Conservation (phyloP, 78 protist species). For the Dictyostelium firmibasis region DNA sequence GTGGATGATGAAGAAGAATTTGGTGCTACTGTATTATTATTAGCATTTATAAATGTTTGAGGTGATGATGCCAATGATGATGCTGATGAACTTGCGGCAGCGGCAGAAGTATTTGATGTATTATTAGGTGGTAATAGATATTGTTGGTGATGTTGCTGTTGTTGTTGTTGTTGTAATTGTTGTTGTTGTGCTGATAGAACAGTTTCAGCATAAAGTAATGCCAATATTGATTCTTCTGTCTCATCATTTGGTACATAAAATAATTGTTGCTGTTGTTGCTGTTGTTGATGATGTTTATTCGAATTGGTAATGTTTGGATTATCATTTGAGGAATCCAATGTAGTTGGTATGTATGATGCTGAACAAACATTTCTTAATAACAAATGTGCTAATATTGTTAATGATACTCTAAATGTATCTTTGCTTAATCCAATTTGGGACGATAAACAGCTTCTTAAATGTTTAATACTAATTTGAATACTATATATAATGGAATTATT, state of each 20-base stretch:
- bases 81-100: neutral
- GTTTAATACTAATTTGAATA: constrained; percentile 12
- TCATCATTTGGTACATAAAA: constrained; percentile 51
- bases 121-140: neutral
- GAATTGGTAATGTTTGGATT: neutral
- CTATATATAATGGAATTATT: constrained; percentile 5
- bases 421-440: constrained; percentile 9
- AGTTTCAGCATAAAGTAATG: constrained; percentile 16
- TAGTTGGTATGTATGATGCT: neutral
- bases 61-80: neutral
- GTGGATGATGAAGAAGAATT: neutral
- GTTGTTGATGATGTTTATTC: neutral
- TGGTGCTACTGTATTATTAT: neutral
- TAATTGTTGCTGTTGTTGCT: neutral
- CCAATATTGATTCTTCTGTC: constrained; percentile 31
- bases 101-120: neutral
- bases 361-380: constrained; percentile 15
- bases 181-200: neutral
- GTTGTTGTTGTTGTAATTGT: constrained; percentile 1
- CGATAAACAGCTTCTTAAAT: constrained; percentile 41
- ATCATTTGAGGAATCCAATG: constrained; percentile 1
- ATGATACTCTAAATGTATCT: neutral
- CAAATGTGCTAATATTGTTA: neutral
- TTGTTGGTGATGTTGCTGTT: neutral
- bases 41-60: neutral